A percentile compares a stretch with the other conserved stretches of the same genome.
phyloP scores from a whole-genome alignment of 1,139 yeast genomes.

The Pichia cactophila region DNA sequence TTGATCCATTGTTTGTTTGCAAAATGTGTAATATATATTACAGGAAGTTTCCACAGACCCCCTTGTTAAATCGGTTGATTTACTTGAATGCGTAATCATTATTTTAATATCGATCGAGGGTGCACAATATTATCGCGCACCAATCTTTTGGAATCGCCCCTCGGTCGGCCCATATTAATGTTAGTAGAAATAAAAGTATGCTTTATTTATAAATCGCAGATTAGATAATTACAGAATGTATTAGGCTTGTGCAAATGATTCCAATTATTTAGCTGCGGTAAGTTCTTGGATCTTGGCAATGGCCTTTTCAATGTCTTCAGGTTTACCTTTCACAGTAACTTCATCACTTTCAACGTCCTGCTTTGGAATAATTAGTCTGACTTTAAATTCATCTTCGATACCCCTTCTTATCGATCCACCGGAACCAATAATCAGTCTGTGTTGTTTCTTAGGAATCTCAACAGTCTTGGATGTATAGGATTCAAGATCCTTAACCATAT shows the following conservation, averaged over 20 bases:
- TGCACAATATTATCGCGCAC: too few relatives aligned
- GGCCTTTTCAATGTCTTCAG: constrained; percentile 53
- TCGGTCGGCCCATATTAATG: too few relatives aligned
- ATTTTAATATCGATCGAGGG: too few relatives aligned
- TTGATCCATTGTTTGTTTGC: constrained; percentile 34
- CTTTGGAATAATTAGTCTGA: constrained; percentile 62
- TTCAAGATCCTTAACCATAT: constrained; percentile 59
- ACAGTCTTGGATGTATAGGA: constrained; percentile 50
- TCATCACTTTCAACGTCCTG: constrained; percentile 40
- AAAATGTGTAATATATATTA: background rate
- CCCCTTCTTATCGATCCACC: constrained; percentile 70
- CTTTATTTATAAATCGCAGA: background rate
- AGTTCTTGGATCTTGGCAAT: constrained; percentile 48
- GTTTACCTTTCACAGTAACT: constrained; percentile 49
- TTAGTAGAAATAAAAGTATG: background rate
- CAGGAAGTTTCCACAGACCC: background rate
- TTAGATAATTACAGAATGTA: background rate
- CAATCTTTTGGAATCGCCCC: too few relatives aligned
- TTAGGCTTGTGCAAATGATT: background rate
- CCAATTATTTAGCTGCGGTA: constrained; percentile 29
- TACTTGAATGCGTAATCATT: too few relatives aligned
- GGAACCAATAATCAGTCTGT: constrained; percentile 73
- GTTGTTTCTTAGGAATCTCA: constrained; percentile 67
- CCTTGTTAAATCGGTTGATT: too few relatives aligned
- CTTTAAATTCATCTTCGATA: constrained; percentile 63